phyloP scores from a whole-genome alignment of 2,329 filamentous ascomycete genomes.

The Rhynchosporium secalis region DNA sequence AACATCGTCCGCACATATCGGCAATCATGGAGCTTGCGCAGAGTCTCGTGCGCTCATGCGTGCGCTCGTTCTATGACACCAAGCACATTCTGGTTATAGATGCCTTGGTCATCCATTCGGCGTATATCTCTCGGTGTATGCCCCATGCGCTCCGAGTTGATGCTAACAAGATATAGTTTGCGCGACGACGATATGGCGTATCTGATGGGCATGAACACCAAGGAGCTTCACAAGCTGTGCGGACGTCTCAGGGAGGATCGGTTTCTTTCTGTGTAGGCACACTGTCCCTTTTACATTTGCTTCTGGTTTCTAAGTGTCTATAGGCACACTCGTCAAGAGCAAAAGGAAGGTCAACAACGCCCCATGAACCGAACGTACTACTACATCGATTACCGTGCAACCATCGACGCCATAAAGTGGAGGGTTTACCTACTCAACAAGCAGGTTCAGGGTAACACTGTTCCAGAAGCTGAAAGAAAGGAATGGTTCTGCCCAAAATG shows the following conservation, averaged over 20 bases:
- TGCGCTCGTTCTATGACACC: constrained; percentile 82
- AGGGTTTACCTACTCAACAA: constrained; percentile 86
- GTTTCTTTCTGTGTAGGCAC: constrained; percentile 70
- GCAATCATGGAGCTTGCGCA: constrained; percentile 65
- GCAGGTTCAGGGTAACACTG: constrained; percentile 79
- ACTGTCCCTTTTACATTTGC: not conserved
- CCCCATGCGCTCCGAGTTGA: constrained; percentile 20
- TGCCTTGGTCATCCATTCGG: constrained; percentile 74
- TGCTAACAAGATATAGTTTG: constrained; percentile 51
- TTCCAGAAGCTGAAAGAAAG: constrained; percentile 81
- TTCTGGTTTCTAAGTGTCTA: constrained; percentile 1
- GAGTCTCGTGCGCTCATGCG: constrained; percentile 81
- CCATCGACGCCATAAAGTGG: constrained; percentile 96
- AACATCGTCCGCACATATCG: not conserved
- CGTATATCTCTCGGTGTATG: constrained; percentile 46
- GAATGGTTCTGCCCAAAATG: constrained; percentile 86
- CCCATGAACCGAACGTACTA: constrained; percentile 90
- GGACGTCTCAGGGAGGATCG: constrained; percentile 83
- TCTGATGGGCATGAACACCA: constrained; percentile 84
- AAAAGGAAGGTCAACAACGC: constrained; percentile 77
- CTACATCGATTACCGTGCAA: constrained; percentile 92
- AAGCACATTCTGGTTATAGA: constrained; percentile 81
- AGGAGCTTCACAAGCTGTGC: constrained; percentile 87
- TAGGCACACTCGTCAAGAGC: constrained; percentile 72
- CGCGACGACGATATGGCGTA: constrained; percentile 86